Conservation (phyloP, 2,329 filamentous ascomycete genomes). For the Pyrenochaeta sp. region DNA sequence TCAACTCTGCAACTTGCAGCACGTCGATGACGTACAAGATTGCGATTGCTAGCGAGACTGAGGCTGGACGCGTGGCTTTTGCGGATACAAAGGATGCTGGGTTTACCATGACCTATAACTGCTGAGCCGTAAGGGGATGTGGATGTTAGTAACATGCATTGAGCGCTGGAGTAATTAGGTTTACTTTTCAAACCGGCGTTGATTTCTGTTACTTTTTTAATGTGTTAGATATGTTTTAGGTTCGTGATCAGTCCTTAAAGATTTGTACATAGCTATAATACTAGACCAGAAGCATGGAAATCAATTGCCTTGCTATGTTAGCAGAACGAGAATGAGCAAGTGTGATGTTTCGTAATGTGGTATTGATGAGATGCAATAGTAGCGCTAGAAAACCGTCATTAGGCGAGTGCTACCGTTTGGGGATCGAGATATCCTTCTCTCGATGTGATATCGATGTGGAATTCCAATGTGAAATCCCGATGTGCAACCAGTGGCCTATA, state of each 20-base stretch:
- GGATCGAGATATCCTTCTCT: too few species aligned
- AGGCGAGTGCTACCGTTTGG: too few species aligned
- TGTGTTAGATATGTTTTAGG: not conserved
- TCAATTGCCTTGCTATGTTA: too few species aligned
- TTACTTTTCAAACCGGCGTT: not conserved
- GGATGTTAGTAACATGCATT: not conserved
- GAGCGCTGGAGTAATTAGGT: not conserved
- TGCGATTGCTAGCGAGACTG: conserved; percentile 21
- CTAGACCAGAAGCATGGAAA: too few species aligned
- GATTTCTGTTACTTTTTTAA: not conserved
- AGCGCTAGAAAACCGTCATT: too few species aligned
- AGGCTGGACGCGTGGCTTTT: conserved; percentile 26
- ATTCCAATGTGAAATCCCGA: not conserved
- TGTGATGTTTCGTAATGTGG: too few species aligned
- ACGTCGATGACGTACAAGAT: conserved; percentile 19
- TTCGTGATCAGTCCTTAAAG: not conserved
- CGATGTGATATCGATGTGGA: not conserved
- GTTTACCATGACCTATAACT: conserved; percentile 29
- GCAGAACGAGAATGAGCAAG: too few species aligned
- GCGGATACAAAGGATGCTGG: conserved; percentile 27
- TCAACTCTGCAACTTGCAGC: conserved; percentile 24
- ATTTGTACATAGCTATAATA: too few species aligned
- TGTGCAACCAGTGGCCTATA: not conserved
- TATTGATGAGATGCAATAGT: too few species aligned
- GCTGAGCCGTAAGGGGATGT: conserved; percentile 4